These are phyloP conservation scores for Alternaria rosae DNA, from an alignment of 2,329 filamentous ascomycete species.

Conservation along the genomic window DNA sequence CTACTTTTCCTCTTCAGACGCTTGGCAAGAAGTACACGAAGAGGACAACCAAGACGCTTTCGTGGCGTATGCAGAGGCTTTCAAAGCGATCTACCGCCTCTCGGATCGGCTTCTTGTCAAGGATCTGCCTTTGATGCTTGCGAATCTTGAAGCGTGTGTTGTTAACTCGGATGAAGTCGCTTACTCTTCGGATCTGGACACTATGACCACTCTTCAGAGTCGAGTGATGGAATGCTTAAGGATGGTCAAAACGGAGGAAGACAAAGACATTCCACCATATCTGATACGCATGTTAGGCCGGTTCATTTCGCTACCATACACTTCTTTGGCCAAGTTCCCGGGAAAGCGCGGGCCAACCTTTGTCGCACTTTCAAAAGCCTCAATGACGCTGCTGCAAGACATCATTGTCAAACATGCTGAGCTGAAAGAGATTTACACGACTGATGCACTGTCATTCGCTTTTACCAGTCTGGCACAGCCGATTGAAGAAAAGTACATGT, in stretches of 20 bases:
- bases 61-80: slow-evolving; percentile 80
- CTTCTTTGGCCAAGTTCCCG: slow-evolving; percentile 31
- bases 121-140: slow-evolving; percentile 71
- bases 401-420: slow-evolving; percentile 67
- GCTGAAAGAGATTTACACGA: slow-evolving; percentile 73
- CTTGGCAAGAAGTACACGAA: slow-evolving; percentile 30
- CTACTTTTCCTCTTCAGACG: slow-evolving; percentile 40
- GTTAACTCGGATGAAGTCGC: slow-evolving; percentile 71
- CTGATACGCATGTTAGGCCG: slow-evolving; percentile 74
- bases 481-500: slow-evolving; percentile 81
- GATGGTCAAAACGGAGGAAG: slow-evolving; percentile 72
- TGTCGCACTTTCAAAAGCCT: slow-evolving; percentile 84
- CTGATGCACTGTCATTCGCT: slow-evolving; percentile 70
- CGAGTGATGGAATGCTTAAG: slow-evolving; percentile 73
- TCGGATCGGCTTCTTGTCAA: slow-evolving; percentile 69
- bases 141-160: slow-evolving; percentile 74
- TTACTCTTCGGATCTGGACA: slow-evolving; percentile 77
- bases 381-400: slow-evolving; percentile 73
- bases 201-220: slow-evolving; percentile 74
- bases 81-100: slow-evolving; percentile 80
- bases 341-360: slow-evolving; percentile 72
- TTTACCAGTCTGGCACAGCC: slow-evolving; percentile 73
- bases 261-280: slow-evolving; percentile 69
- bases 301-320: slow-evolving; percentile 74
- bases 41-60: slow-evolving; percentile 77